Conservation (phyloP, 2,329 filamentous ascomycete species). For the Talaromyces sp. region DNA sequence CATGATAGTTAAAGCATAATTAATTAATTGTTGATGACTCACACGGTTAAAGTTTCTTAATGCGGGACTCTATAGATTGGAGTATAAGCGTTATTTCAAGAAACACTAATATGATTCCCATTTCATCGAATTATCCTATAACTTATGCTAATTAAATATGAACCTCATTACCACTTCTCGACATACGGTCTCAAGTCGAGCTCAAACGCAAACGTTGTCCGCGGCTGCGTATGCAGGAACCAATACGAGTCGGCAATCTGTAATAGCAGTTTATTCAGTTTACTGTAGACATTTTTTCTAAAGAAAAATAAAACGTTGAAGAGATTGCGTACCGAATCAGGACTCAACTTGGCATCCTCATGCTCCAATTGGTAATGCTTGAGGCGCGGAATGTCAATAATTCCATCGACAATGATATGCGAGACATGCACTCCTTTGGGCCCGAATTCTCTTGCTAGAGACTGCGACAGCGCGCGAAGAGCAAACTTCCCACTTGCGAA, state of each 20-base stretch:
- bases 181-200: constrained; percentile 74
- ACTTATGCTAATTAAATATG: not conserved
- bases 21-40: not conserved
- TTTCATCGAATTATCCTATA: not conserved
- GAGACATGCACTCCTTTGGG: constrained; percentile 79
- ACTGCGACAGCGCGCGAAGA: constrained; percentile 67
- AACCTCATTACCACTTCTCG: constrained; percentile 66
- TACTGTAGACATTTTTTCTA: constrained; percentile 7
- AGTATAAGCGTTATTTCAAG: not conserved
- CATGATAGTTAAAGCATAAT: not conserved
- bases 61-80: not conserved
- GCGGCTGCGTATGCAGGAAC: constrained; percentile 75
- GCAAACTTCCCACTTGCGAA: constrained; percentile 83
- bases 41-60: not conserved
- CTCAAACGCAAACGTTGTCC: constrained; percentile 75
- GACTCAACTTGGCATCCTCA: constrained; percentile 64
- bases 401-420: constrained; percentile 77
- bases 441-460: constrained; percentile 76
- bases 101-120: not conserved
- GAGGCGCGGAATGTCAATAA: constrained; percentile 74
- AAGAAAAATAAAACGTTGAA: constrained; percentile 1
- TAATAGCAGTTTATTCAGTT: not conserved
- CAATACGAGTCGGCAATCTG: constrained; percentile 86
- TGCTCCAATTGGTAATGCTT: constrained; percentile 56
- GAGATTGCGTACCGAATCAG: constrained; percentile 59